These are phyloP conservation scores for Hevea brasiliensis DNA, from an alignment of 345 rosid species.

Conservation along the genomic window DNA sequence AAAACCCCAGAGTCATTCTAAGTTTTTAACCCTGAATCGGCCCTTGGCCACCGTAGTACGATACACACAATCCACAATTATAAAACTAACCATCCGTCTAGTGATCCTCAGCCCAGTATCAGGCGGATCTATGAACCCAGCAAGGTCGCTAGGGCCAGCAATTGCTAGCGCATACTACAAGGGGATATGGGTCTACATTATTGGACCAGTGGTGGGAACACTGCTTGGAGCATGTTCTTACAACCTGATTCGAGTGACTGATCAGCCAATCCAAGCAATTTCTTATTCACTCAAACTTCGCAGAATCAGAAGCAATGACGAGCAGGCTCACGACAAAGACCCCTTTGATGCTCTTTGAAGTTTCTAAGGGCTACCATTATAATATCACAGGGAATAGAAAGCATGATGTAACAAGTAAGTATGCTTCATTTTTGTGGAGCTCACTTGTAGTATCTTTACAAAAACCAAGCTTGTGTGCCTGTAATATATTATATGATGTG, in stretches of 20 bases:
- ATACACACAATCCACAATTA: too few species aligned
- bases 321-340: constrained; percentile 12
- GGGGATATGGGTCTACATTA: constrained; percentile 51
- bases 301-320: constrained; percentile 20
- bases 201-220: constrained; percentile 50
- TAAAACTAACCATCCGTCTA: constrained; percentile 1
- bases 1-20: too few species aligned
- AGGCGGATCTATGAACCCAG: constrained; percentile 69
- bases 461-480: too few species aligned
- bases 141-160: constrained; percentile 54
- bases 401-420: too few species aligned
- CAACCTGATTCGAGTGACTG: constrained; percentile 32
- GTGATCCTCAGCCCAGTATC: constrained; percentile 45
- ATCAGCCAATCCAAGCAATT: constrained; percentile 25
- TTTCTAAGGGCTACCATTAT: too few species aligned
- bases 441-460: too few species aligned
- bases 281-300: constrained; percentile 31
- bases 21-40: too few species aligned
- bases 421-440: too few species aligned
- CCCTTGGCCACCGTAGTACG: too few species aligned
- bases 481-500: too few species aligned
- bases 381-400: too few species aligned
- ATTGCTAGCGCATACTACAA: constrained; percentile 48
- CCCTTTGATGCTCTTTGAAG: constrained; percentile 18
- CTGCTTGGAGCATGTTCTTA: constrained; percentile 44